These are phyloP conservation scores for Lachancea kluyveri DNA, from an alignment of 805 yeast genomes.

Conservation along the genomic window DNA sequence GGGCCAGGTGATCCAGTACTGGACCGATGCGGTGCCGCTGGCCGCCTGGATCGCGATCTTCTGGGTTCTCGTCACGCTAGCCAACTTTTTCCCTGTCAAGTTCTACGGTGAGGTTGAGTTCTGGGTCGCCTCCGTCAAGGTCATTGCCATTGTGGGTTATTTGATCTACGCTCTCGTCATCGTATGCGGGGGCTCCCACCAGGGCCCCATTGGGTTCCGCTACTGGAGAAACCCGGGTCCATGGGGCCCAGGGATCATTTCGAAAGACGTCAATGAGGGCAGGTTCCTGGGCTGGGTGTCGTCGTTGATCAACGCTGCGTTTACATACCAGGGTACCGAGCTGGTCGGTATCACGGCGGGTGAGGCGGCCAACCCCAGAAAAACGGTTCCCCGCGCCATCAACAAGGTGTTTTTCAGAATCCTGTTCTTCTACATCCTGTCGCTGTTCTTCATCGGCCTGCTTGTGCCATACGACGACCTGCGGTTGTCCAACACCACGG, in stretches of 20 bases:
- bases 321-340: slow-evolving; percentile 57
- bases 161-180: slow-evolving; percentile 46
- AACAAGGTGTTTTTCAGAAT: slow-evolving; percentile 61
- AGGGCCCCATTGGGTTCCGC: slow-evolving; percentile 57
- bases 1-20: slow-evolving; percentile 47
- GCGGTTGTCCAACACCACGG: slow-evolving; percentile 29
- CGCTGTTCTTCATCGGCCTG: slow-evolving; percentile 58
- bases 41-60: slow-evolving; percentile 59
- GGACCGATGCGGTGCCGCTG: slow-evolving; percentile 50
- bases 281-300: slow-evolving; percentile 50
- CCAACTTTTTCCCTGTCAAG: slow-evolving; percentile 48
- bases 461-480: slow-evolving; percentile 59
- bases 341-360: slow-evolving; percentile 54
- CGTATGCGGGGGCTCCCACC: slow-evolving; percentile 50
- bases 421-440: slow-evolving; percentile 50
- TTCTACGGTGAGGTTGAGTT: slow-evolving; percentile 54
- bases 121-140: slow-evolving; percentile 49
- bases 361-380: slow-evolving; percentile 59
- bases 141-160: slow-evolving; percentile 50
- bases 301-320: slow-evolving; percentile 48
- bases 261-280: slow-evolving; percentile 35
- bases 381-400: slow-evolving; percentile 62
- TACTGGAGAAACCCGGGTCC: slow-evolving; percentile 66
- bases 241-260: slow-evolving; percentile 52
- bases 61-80: slow-evolving; percentile 38